Evolutionary conservation across 805 yeast species (phyloP), one percentile per base, ranked within the genome.

Genomic region (Wickerhamomyces mucosus): DNA sequence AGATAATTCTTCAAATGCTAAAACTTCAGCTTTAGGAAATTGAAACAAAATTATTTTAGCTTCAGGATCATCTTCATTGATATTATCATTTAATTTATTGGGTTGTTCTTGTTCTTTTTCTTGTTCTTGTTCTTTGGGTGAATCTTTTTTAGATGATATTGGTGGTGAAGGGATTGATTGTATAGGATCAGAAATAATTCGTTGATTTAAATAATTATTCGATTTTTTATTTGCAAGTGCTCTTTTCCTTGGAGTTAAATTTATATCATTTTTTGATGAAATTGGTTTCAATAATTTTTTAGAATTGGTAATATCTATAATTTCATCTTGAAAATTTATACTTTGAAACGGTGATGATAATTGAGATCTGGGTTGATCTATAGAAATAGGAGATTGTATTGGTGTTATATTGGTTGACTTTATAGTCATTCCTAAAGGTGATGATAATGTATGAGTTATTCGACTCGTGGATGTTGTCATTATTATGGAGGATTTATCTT

Each of bases 181-280:
- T 16, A 15, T 16, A 13, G 15, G 26, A 14, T 23, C 27, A 16
- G 11, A 20, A 7, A 13, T n/a, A 11, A 7, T 21, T 15, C 13
- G 21, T n/a, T 23, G 17, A 8, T 15, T 5, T 29, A 28, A 4
- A 20, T 7, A 14, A n/a, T 18, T 29, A 20, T 37, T 35, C 0
- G 41, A 23, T 15, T 43, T 46, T 5, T 42, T 29, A 2, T n/a
- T n/a, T n/a, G 48, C 45, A 3, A 44, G 29, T 10, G 55, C 48
- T 24, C 47, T 32, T 28, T 39, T 43, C 14, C 46, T 32, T 21
- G 51, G 51, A 2, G 47, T 46, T 7, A 41, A 31, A 6, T 32
- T 30, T 4, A 41, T 35, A 14, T 40, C 41, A 1, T 4, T 32
- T 29, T 14, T 15, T 20, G 4, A 37, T 2, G 45, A 41, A 4